Percentiles rank a stretch among this genome's conserved stretches.
phyloP scores from a whole-genome alignment of 495 filamentous ascomycete genomes.

The Penicillium dipodomyicola region DNA sequence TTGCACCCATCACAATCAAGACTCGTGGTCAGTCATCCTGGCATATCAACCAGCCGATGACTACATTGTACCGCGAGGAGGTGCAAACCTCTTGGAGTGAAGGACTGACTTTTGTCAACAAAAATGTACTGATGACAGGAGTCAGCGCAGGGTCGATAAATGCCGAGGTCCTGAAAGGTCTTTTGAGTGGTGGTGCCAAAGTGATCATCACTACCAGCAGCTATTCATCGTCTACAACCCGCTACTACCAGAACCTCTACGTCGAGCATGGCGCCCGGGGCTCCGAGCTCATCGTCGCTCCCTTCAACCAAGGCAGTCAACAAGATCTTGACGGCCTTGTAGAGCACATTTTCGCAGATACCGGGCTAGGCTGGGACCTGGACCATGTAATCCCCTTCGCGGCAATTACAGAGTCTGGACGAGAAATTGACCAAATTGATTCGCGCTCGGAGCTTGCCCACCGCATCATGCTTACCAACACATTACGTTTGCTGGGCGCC shows the following conservation, averaged over 20 bases:
- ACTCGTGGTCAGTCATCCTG: too few relatives aligned
- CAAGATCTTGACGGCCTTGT: conserved; percentile 23
- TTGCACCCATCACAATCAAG: conserved; percentile 3
- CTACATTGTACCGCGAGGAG: too few relatives aligned
- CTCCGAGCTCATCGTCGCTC: conserved; percentile 21
- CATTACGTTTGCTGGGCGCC: conserved; percentile 20
- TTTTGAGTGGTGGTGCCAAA: conserved; percentile 93
- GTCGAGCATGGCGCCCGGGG: conserved; percentile 17
- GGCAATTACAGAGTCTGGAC: conserved; percentile 23
- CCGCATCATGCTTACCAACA: conserved; percentile 25
- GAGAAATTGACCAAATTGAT: conserved; percentile 24
- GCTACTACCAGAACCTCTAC: conserved; percentile 41
- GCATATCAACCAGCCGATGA: too few relatives aligned
- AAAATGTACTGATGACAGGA: conserved; percentile 96
- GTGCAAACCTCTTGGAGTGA: too few relatives aligned
- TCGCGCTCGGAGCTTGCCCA: conserved; percentile 22
- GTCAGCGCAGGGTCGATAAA: conserved; percentile 97
- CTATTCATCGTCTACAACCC: conserved; percentile 92
- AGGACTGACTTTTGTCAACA: conserved; percentile 30
- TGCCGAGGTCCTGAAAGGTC: conserved; percentile 90
- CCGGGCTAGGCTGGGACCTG: conserved; percentile 18
- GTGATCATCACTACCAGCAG: conserved; percentile 94
- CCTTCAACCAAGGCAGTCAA: conserved; percentile 33
- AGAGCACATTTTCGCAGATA: conserved; percentile 18
- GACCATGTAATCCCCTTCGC: conserved; percentile 31